Percentiles rank a stretch among this genome's conserved stretches.
These are phyloP conservation scores for Phialophora macrospora DNA, from an alignment of 2,329 filamentous ascomycete genomes.

Conservation along the genomic window DNA sequence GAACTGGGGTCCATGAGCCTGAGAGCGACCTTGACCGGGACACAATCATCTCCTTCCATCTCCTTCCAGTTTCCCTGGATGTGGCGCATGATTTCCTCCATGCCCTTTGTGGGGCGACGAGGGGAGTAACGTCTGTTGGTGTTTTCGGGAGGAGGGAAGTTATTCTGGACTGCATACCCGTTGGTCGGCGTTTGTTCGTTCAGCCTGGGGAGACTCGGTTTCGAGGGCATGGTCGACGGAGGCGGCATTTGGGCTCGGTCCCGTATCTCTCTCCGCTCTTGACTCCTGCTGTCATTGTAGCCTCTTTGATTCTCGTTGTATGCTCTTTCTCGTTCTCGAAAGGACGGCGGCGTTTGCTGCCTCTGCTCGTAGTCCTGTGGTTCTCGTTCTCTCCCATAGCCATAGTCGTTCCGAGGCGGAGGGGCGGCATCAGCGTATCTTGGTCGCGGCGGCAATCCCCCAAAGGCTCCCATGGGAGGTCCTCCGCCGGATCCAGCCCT, in stretches of 20 bases:
- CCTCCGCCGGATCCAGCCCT: slow-evolving; percentile 27
- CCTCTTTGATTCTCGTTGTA: slow-evolving; percentile 31
- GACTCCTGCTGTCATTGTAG: slow-evolving; percentile 32
- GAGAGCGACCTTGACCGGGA: slow-evolving; percentile 92
- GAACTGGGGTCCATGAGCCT: slow-evolving; percentile 94
- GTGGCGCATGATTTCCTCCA: slow-evolving; percentile 46
- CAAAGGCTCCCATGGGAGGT: slow-evolving; percentile 34
- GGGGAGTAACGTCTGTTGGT: slow-evolving; percentile 32
- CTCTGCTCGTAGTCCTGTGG: slow-evolving; percentile 31
- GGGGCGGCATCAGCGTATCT: slow-evolving; percentile 27
- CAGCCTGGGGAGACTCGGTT: slow-evolving; percentile 26
- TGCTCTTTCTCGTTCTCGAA: slow-evolving; percentile 34
- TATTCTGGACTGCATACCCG: slow-evolving; percentile 19
- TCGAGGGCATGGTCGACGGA: slow-evolving; percentile 29
- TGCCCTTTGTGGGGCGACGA: slow-evolving; percentile 34
- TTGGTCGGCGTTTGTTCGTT: slow-evolving; percentile 27
- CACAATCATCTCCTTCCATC: slow-evolving; percentile 85
- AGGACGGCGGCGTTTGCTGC: slow-evolving; percentile 24
- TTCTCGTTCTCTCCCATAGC: slow-evolving; percentile 26
- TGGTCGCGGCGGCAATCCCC: slow-evolving; percentile 33
- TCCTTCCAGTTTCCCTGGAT: slow-evolving; percentile 90
- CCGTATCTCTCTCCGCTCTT: slow-evolving; percentile 29
- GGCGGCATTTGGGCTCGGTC: slow-evolving; percentile 29
- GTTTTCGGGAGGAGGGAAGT: slow-evolving; percentile 28
- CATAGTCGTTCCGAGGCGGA: slow-evolving; percentile 29